Base-by-base conservation (phyloP, 192 early-diverging fungal species). In the Chytriomyces sp. region DNA sequence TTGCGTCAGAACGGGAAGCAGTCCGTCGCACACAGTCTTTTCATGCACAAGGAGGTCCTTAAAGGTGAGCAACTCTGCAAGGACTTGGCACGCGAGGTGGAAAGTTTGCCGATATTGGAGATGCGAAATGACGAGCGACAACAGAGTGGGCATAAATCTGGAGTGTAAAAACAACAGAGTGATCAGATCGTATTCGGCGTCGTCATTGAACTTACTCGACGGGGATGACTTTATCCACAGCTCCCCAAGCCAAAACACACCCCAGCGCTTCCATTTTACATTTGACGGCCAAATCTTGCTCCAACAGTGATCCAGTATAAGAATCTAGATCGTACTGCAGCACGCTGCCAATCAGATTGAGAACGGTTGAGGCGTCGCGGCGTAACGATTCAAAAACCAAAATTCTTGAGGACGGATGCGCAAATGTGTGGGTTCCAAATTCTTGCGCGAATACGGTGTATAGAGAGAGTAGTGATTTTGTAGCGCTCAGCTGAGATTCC, bases 11-110 rank as follows among this genome's bases (percentile, higher is more conserved):
- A 79, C 36, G 14, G 58, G 54, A 52, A 82, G 17, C 25, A 82
- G 33, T 1, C 40, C 52, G 10, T 75, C 67, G 49, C 72, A 78
- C 12, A 83, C 59, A 3, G 81, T 76, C 36, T 58, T 54, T 54
- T 76, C 73, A 59, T 79, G 78, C 5, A 62, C 59, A 38, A 66
- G 55, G 5, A 78, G 59, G 28, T 61, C 65, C 8, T 70, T 70
- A 33, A 74, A 63, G 5, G 61, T 55, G 6, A 83, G 67, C 4
- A 83, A 40, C 25, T 83, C 82, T 1, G 78, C 70, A 56, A 83
- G 52, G 17, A 68, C 78, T 36, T 80, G 70, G 25, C 71, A 71
- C 10, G 82, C 59, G 6, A 32, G 19, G 17, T 81, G 62, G 52
- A 80, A 78, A 49, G 73, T 74, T 5, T 64, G 62, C 25, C 60